Evolutionary conservation across 2,329 filamentous ascomycete species (phyloP), one percentile per base, ranked within the genome.

Genomic region (Fusarium miscanthi): DNA sequence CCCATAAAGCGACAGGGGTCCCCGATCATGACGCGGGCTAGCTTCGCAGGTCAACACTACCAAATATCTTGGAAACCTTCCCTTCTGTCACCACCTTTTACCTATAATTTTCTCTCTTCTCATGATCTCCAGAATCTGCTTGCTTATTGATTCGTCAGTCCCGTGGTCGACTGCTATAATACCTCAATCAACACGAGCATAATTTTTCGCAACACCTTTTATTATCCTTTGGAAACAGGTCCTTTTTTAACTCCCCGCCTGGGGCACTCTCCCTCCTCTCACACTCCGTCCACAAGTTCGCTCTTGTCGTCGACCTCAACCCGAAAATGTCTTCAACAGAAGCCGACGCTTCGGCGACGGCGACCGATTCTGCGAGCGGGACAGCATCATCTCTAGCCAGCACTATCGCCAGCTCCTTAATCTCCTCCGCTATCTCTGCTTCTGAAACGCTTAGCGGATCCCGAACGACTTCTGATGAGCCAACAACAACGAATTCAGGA

Each of bases 281-380:
- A 30, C 30, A 33, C 9, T 11, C 17, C 31, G n/a, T 19, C 14
- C 38, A 7, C 38, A 40, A 40, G 38, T 13, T 40, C 5, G 11
- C 12, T 8, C 7, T 8, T 40, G 31, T 63, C 56, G 23, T 58
- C 48, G 16, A 21, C 27, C 11, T 51, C 37, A 23, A 38, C 16
- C 19, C 17, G 21, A 43, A 35, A 4, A 67, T 63, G 74, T 70
- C 75, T 14, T 59, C 73, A 8, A 56, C 70, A 45, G 43, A 54
- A 5, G 17, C 56, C 4, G 69, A 63, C 19, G 49, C 65, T 21
- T 69, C 72, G 16, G 72, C 42, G 54, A 75, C 75, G 35, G 69
- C 67, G 30, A 71, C 76, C 14, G 72, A 67, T 42, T 75, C 74
- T 10, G 68, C 68, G 14, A 75, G 59, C 7, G 63, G 74, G 12